phyloP scores from a whole-genome alignment of 129 eudicot species.

The Flaveria linearis region DNA sequence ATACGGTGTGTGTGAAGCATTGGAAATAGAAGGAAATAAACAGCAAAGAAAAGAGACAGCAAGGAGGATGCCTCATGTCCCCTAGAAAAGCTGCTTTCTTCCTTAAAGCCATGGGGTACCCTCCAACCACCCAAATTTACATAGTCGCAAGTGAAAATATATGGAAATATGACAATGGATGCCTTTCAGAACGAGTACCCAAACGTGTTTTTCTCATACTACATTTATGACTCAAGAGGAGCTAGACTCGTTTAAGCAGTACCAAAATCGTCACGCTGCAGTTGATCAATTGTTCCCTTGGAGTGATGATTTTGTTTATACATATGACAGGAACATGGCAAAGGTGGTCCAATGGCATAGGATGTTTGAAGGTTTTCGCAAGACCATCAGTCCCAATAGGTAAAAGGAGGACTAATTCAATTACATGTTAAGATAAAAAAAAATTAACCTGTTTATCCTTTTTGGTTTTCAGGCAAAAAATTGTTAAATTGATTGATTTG shows the following conservation, averaged over 20 bases:
- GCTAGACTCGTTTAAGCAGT: conserved; percentile 46
- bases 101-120: conserved; percentile 91
- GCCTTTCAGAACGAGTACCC: conserved; percentile 58
- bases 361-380: conserved; percentile 77
- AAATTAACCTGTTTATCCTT: background rate
- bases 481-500: conserved; percentile 62
- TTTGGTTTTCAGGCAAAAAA: conserved; percentile 44
- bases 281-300: conserved; percentile 84
- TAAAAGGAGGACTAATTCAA: too few species aligned
- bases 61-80: conserved; percentile 94
- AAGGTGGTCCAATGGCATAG: conserved; percentile 97
- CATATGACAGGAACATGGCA: conserved; percentile 98
- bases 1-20: conserved; percentile 53
- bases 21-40: conserved; percentile 97
- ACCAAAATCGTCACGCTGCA: conserved; percentile 90
- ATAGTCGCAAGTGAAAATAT: conserved; percentile 88
- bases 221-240: conserved; percentile 70
- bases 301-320: conserved; percentile 81
- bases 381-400: conserved; percentile 70
- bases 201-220: conserved; percentile 66
- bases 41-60: conserved; percentile 51
- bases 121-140: conserved; percentile 64
- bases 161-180: conserved; percentile 67
- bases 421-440: too few species aligned
- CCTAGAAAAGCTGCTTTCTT: conserved; percentile 89